Percentiles rank a stretch among this genome's conserved stretches.
These are phyloP conservation scores for Gaillardinia entomophila DNA, from an alignment of 805 yeast genomes.

Conservation along the genomic window DNA sequence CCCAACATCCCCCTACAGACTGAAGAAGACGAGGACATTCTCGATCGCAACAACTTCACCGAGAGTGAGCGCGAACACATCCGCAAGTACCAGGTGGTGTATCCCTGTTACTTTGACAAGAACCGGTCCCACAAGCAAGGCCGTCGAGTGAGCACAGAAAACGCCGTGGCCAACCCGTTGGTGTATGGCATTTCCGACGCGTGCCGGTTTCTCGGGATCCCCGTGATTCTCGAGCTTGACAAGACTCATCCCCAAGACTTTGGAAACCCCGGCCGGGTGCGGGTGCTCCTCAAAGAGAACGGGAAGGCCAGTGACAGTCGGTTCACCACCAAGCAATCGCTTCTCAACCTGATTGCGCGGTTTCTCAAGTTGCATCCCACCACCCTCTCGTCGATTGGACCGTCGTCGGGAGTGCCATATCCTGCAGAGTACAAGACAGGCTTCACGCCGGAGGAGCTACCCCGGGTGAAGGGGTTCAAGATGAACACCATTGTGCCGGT, in stretches of 20 bases:
- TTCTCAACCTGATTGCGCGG: slow-evolving; percentile 54
- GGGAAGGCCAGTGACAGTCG: slow-evolving; percentile 28
- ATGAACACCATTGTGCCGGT: slow-evolving; percentile 89
- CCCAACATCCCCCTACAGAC: slow-evolving; percentile 10
- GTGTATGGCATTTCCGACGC: slow-evolving; percentile 83
- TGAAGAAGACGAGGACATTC: slow-evolving; percentile 3
- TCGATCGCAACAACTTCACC: slow-evolving; percentile 10
- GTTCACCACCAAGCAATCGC: slow-evolving; percentile 50
- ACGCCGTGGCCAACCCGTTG: slow-evolving; percentile 81
- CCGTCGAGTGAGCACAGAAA: slow-evolving; percentile 63
- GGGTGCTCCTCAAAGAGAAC: slow-evolving; percentile 56
- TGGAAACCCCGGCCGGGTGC: slow-evolving; percentile 95
- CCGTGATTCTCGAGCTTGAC: slow-evolving; percentile 62
- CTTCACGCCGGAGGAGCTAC: slow-evolving; percentile 54
- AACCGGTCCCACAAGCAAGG: slow-evolving; percentile 74
- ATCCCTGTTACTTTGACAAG: slow-evolving; percentile 90
- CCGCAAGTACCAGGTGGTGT: slow-evolving; percentile 65
- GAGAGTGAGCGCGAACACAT: slow-evolving; percentile 51
- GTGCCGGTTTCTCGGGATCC: slow-evolving; percentile 33
- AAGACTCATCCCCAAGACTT: slow-evolving; percentile 94
- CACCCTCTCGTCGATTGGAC: slow-evolving; percentile 48
- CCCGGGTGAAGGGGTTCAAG: slow-evolving; percentile 77
- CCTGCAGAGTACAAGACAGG: slow-evolving; percentile 55
- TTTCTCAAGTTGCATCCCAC: slow-evolving; percentile 68
- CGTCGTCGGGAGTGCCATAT: slow-evolving; percentile 49